Evolutionary conservation across 495 filamentous ascomycete genomes (phyloP).

Genomic region (Podospora pseudoanserina): DNA sequence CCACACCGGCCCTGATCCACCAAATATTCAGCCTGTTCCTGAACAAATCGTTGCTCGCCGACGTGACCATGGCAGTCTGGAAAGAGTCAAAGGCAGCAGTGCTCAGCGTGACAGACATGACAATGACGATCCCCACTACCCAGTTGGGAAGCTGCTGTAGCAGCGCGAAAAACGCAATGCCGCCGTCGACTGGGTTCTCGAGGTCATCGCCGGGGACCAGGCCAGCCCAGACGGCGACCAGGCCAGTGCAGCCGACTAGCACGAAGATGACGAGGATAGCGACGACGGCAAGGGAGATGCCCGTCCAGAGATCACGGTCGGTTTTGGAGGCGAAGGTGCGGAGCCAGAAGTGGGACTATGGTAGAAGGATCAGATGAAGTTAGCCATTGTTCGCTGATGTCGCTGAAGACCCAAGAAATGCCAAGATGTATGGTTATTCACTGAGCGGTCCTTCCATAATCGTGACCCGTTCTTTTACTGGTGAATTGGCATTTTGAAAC

Average conservation of each 20-base stretch:
- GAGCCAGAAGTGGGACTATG: conserved; percentile 66
- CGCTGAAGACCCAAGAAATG: too few species aligned
- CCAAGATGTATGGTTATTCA: too few species aligned
- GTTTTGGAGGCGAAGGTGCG: conserved; percentile 76
- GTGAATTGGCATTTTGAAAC: conserved; percentile 73
- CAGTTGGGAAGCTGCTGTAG: conserved; percentile 65
- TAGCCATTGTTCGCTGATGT: background rate
- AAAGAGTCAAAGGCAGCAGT: conserved; percentile 72
- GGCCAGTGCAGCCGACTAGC: conserved; percentile 62
- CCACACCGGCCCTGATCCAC: conserved; percentile 60
- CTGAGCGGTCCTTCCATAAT: too few species aligned
- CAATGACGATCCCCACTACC: conserved; percentile 70
- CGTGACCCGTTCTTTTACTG: conserved; percentile 50
- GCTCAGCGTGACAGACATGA: conserved; percentile 69
- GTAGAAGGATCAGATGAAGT: background rate
- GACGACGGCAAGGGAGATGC: conserved; percentile 59
- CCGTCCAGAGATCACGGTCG: conserved; percentile 70
- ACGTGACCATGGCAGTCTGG: conserved; percentile 73
- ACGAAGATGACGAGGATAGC: conserved; percentile 60
- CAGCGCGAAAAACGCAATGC: conserved; percentile 67
- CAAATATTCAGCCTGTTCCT: conserved; percentile 68
- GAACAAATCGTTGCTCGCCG: conserved; percentile 73
- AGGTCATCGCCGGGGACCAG: conserved; percentile 52
- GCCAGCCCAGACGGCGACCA: conserved; percentile 72
- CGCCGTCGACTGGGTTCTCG: conserved; percentile 52